phyloP scores from a whole-genome alignment of 2,329 filamentous ascomycete genomes.

The Colletotrichum sp. region DNA sequence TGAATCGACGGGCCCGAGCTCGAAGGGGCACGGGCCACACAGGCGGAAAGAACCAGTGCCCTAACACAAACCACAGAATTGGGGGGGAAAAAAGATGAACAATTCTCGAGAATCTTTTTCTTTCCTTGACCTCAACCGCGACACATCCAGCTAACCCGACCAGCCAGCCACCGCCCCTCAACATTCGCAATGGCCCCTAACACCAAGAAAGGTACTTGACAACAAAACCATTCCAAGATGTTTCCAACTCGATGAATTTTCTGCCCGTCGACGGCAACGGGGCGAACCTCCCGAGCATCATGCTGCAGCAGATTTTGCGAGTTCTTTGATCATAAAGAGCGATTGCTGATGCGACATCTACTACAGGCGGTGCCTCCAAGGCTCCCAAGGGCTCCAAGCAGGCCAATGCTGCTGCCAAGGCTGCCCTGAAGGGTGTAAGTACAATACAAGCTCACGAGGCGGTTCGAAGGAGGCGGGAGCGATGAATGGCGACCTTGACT shows the following conservation, averaged over 20 bases:
- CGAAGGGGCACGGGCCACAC: background rate
- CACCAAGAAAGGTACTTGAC: conserved; percentile 41
- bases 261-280: conserved; percentile 15
- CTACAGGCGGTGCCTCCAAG: conserved; percentile 58
- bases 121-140: background rate
- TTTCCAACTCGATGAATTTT: conserved; percentile 13
- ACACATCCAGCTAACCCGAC: conserved; percentile 18
- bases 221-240: background rate
- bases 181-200: conserved; percentile 41
- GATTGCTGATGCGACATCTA: conserved; percentile 71
- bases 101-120: background rate
- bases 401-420: conserved; percentile 93
- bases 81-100: background rate
- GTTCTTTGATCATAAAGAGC: conserved; percentile 64
- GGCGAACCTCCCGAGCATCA: conserved; percentile 46
- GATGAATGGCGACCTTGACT: background rate
- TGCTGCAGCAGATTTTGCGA: conserved; percentile 80
- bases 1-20: too few species aligned
- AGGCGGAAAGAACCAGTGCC: background rate
- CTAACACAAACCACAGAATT: conserved; percentile 11
- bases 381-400: conserved; percentile 74
- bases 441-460: conserved; percentile 1
- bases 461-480: background rate
- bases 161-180: conserved; percentile 24
- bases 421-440: conserved; percentile 94